A percentile compares a stretch with the other conserved stretches of the same genome.
These are phyloP conservation scores for Lactuca saligna DNA, from an alignment of 129 eudicot species.

Conservation along the genomic window DNA sequence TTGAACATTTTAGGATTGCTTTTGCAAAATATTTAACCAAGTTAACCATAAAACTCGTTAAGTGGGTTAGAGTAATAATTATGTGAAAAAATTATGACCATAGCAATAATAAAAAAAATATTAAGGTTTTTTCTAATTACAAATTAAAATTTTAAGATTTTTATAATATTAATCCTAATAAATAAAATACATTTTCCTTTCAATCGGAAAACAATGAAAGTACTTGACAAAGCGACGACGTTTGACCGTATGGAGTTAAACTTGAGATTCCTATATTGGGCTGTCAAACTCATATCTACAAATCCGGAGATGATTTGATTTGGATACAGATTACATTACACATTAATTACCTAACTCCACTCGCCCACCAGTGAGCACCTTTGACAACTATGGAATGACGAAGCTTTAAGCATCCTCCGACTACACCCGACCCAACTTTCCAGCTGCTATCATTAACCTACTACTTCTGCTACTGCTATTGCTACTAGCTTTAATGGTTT, in stretches of 20 bases:
- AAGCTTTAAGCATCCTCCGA: constrained; percentile 49
- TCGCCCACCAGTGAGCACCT: constrained; percentile 20
- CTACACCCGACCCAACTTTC: constrained; percentile 44
- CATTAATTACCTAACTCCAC: constrained; percentile 44
- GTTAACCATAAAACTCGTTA: no score
- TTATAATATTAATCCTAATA: no score
- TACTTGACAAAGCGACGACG: not conserved
- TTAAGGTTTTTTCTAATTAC: no score
- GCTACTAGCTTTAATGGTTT: not conserved
- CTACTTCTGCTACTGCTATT: not conserved
- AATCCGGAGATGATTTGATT: constrained; percentile 17
- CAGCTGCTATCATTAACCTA: constrained; percentile 31
- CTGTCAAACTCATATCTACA: constrained; percentile 21
- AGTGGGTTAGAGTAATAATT: no score
- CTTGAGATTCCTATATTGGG: not conserved
- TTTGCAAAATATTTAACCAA: no score
- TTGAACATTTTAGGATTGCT: no score
- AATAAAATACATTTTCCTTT: no score
- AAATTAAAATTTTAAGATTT: no score
- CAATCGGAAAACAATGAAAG: no score
- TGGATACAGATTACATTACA: constrained; percentile 13
- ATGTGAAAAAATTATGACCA: no score
- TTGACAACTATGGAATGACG: constrained; percentile 40
- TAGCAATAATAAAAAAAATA: no score
- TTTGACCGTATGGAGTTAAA: not conserved